These are phyloP conservation scores for Diversispora eburnea DNA, from an alignment of 192 early-diverging fungal species.

Conservation along the genomic window DNA sequence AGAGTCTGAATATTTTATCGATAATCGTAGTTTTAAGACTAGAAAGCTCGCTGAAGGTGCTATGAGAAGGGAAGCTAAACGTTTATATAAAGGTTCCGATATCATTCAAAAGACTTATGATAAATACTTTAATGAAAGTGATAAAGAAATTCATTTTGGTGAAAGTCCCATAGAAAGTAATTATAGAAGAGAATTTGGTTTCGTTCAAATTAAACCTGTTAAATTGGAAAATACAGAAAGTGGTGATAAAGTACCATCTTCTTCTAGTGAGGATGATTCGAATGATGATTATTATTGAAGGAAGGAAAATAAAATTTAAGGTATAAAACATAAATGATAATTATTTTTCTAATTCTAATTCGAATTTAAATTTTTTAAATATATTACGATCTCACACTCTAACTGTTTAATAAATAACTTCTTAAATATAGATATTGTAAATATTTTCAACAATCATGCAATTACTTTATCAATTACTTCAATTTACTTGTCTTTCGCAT, in stretches of 20 bases:
- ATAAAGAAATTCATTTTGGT: background rate
- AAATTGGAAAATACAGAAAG: constrained; percentile 16
- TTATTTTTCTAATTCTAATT: too few species aligned
- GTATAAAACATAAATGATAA: too few species aligned
- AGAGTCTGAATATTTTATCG: background rate
- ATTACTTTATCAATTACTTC: too few species aligned
- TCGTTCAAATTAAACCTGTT: background rate
- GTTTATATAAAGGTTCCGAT: background rate
- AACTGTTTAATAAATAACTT: too few species aligned
- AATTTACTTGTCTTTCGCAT: too few species aligned
- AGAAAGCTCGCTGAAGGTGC: background rate
- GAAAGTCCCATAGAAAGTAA: background rate
- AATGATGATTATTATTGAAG: too few species aligned
- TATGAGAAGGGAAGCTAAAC: constrained; percentile 7
- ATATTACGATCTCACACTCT: too few species aligned
- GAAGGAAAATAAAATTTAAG: too few species aligned
- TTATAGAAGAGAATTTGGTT: constrained; percentile 19
- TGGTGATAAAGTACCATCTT: background rate
- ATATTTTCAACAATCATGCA: too few species aligned
- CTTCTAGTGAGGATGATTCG: background rate
- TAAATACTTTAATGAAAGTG: background rate
- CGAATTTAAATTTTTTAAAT: too few species aligned
- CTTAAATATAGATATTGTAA: too few species aligned
- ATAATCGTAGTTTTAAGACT: background rate
- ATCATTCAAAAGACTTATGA: background rate